These are phyloP conservation scores for Parathielavia appendiculata DNA, from an alignment of 495 filamentous ascomycete genomes.

Conservation along the genomic window DNA sequence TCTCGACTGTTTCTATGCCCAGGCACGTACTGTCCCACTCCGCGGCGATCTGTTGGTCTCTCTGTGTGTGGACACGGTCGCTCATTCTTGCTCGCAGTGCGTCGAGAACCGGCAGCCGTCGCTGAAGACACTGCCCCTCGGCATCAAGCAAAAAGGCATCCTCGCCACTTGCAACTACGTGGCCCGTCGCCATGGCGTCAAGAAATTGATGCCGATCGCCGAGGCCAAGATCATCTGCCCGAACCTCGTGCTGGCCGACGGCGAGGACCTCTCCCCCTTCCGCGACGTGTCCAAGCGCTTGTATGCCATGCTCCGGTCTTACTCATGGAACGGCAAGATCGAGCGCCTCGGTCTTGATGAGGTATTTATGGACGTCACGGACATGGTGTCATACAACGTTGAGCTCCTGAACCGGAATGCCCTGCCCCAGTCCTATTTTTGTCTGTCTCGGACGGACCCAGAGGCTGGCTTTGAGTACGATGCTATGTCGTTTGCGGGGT, in stretches of 20 bases:
- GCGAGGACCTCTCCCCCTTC: constrained; percentile 82
- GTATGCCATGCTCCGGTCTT: constrained; percentile 61
- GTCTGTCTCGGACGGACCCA: constrained; percentile 68
- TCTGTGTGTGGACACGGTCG: not conserved
- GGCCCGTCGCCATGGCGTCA: constrained; percentile 67
- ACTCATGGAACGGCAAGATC: constrained; percentile 67
- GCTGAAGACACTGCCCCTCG: constrained; percentile 65
- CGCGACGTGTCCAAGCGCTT: constrained; percentile 78
- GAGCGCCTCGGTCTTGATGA: constrained; percentile 88
- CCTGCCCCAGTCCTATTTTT: constrained; percentile 67
- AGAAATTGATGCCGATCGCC: constrained; percentile 75
- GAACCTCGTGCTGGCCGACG: constrained; percentile 76
- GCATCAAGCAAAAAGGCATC: constrained; percentile 70
- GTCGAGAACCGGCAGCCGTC: constrained; percentile 74
- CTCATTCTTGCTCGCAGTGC: constrained; percentile 21
- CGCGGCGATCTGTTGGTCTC: not conserved
- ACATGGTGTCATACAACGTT: constrained; percentile 76
- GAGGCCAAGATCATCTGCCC: constrained; percentile 79
- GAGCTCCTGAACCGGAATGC: constrained; percentile 62
- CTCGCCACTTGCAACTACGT: constrained; percentile 95
- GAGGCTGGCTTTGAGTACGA: constrained; percentile 75
- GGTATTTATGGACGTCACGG: constrained; percentile 69
- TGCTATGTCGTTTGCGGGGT: constrained; percentile 50
- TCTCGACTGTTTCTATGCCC: constrained; percentile 93
- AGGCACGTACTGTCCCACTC: constrained; percentile 44